Base-by-base conservation (phyloP, 768 basidiomycete genomes). In the Amanita pallidorosea region DNA sequence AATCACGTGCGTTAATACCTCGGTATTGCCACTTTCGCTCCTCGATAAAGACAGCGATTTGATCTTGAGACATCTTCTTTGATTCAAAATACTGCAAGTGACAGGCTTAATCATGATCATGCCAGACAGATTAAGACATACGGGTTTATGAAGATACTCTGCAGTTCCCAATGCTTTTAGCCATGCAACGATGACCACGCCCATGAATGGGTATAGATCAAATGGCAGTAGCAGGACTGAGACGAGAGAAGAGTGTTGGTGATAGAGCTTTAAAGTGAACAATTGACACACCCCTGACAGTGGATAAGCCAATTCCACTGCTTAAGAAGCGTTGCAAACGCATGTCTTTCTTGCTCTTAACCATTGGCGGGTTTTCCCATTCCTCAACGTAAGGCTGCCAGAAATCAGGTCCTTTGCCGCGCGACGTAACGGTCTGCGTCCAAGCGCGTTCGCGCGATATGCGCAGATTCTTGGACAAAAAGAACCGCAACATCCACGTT, bases 21-120 rank as follows among this genome's bases (percentile, higher is more conserved):
- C 84, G 71, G 58, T 95, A 94, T 54, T 89, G 85, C 87, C 90
- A 89, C 60, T 87, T 91, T 12, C 87, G 78, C 62, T 95, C 93
- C 59, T 91, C 87, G 52, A 94, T 76, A 66, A 89, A 97, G 1
- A 84, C 68, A 2, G 81, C 81, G 4, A 77, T 66, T 58, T 94
- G 80, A 20, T 74, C 65, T 5, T 72, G 65, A 0, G 80, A 74
- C 92, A 97, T 93, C 46, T 77, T 79, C 66, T 97, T 97, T 1
- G 82, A 68, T 48, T 81, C 75, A 54, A 91, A 97, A 60, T 95
- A 95, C 80, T 91, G 60, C 11, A 27, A 54, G 47, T 47, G 56
- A 1, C 50, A 27, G 18, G 13, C 5, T 17, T 6, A 44, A n/a
- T n/a, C 12, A 20, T 45, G 17, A 27, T 15, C 29, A 20, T 33